phyloP scores from a whole-genome alignment of 257 asterid genomes.

The Henckelia pumila region DNA sequence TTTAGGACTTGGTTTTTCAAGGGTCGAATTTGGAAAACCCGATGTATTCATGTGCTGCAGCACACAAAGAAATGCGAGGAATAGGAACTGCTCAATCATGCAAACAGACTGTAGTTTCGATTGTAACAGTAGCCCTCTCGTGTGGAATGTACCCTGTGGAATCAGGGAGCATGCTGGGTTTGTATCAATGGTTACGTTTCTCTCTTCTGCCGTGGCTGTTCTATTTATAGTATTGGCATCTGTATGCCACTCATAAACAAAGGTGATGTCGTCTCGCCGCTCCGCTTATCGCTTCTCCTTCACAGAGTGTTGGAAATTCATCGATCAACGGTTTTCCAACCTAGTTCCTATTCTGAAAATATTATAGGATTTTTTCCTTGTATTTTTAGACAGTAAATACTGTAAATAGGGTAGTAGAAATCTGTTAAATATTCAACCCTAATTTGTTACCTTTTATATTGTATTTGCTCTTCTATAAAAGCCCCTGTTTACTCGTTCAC shows the following conservation, averaged over 20 bases:
- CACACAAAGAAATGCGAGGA: slow-evolving; percentile 19
- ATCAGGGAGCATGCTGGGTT: slow-evolving; percentile 48
- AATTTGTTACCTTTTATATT: no score
- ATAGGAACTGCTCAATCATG: slow-evolving; percentile 36
- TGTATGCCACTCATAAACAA: slow-evolving; percentile 37
- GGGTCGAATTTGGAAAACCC: slow-evolving; percentile 55
- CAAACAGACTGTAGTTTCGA: slow-evolving; percentile 24
- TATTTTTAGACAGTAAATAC: no score
- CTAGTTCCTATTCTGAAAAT: no score
- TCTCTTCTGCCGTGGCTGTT: slow-evolving; percentile 54
- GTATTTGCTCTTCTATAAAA: no score
- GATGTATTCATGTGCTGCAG: slow-evolving; percentile 51
- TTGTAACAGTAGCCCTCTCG: slow-evolving; percentile 19
- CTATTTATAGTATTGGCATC: slow-evolving; percentile 50
- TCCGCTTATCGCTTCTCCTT: no score
- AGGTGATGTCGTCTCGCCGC: no score
- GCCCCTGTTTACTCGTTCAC: no score
- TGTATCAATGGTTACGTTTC: slow-evolving; percentile 61
- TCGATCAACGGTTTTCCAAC: no score
- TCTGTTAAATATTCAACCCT: no score
- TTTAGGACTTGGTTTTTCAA: slow-evolving; percentile 53
- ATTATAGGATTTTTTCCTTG: no score
- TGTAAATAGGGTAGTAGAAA: no score
- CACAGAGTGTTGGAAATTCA: no score
- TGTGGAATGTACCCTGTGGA: slow-evolving; percentile 89